Evolutionary conservation across 2,329 filamentous ascomycete genomes (phyloP).

Genomic region (Microcyclospora tardicrescens): DNA sequence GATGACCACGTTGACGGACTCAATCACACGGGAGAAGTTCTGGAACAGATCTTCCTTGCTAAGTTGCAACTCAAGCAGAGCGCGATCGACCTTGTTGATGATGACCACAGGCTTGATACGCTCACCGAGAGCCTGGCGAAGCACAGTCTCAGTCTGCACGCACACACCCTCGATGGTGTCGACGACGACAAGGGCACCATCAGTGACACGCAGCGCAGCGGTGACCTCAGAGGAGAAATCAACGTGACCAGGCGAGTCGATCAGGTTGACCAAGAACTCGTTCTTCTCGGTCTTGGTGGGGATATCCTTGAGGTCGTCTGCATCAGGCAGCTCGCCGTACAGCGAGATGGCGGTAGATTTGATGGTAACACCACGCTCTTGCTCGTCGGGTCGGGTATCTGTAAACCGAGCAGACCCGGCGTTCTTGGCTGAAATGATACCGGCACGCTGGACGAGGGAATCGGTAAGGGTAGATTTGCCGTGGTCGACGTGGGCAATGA

Average conservation of each 20-base stretch:
- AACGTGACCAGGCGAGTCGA: conserved; percentile 99
- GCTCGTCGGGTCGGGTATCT: conserved; percentile 93
- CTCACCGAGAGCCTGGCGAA: conserved; percentile 97
- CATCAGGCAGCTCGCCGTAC: conserved; percentile 68
- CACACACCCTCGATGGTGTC: conserved; percentile 99
- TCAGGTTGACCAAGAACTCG: conserved; percentile 99
- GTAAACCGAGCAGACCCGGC: conserved; percentile 92
- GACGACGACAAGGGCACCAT: conserved; percentile 98
- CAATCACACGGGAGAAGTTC: conserved; percentile 98
- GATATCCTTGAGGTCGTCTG: conserved; percentile 90
- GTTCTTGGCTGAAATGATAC: conserved; percentile 98
- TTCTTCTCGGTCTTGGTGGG: conserved; percentile 77
- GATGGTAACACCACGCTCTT: conserved; percentile 99
- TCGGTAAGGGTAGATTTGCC: conserved; percentile 99
- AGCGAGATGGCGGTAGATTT: conserved; percentile 99
- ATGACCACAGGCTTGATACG: conserved; percentile 99
- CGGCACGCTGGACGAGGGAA: conserved; percentile 95
- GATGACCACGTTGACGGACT: conserved; percentile 99
- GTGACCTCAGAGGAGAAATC: conserved; percentile 99
- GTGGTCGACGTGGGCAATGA: conserved; percentile 99
- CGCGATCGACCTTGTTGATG: conserved; percentile 99
- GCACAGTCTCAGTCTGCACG: conserved; percentile 99
- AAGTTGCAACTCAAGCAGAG: conserved; percentile 96
- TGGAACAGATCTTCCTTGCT: conserved; percentile 99
- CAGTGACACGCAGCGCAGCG: conserved; percentile 97